Evolutionary conservation across 1,139 yeast genomes (phyloP), one percentile per base, ranked within the genome.

Genomic region (Tardiomyces digboiensis): DNA sequence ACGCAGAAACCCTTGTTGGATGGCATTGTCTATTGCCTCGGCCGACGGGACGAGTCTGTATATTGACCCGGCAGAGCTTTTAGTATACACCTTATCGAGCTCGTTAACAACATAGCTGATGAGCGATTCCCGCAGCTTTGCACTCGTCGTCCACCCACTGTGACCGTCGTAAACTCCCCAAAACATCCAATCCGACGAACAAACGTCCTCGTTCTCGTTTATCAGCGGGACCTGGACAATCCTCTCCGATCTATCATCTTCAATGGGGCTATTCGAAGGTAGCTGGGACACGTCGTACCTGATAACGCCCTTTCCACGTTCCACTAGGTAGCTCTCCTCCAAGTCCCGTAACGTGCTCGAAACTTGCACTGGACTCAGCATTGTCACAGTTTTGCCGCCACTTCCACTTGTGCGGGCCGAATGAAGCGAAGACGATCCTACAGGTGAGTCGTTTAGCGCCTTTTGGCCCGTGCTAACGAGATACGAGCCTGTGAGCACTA

Each of bases 91-190:
- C 12, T 78, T 72, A 42, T 86, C 85, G 46, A 91, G 70, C 56
- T 88, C 95, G 23, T 74, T 72, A n/a, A 88, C 76, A 14, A 91
- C 93, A 53, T 75, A 76, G 46, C 78, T 76, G 26, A 91, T 80
- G 54, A 91, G 71, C 52, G 81, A 80, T 51, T 86, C 93, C 48
- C 95, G 75, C 49, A 91, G 73, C 60, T 82, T 85, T 29, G 87
- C 77, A 48, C 93, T 80, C 1, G 98, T 93, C 48, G 86, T 85
- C 81, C 95, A 88, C 18, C 99, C 98, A 2, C 95, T 88, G 63
- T 91, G 99, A 12, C 99, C 99, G 64, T 91, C 98, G 61, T 82
- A 91, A 0, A 93, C 78, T 2, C 97, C 96, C 75, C 94, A 93
- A 59, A 91, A 87, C 77, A 85, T 83, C 85, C 97, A 83, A 62